phyloP scores from a whole-genome alignment of 371 early-diverging fungal genomes.

The Gilbertella persicaria region DNA sequence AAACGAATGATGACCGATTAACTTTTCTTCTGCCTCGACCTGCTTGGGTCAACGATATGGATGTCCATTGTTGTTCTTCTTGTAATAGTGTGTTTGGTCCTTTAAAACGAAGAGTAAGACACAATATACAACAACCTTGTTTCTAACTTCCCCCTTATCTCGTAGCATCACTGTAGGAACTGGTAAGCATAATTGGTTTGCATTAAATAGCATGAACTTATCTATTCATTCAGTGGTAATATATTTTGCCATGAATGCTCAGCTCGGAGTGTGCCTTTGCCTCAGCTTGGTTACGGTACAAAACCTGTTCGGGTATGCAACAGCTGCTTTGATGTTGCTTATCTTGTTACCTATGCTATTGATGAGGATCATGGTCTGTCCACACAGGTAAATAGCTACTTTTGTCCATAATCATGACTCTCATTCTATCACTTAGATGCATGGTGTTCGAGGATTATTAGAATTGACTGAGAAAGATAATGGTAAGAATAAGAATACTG shows the following conservation, averaged over 20 bases:
- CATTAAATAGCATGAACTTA: neutral
- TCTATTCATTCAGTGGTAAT: constrained; percentile 49
- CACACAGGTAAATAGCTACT: constrained; percentile 48
- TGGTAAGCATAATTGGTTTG: constrained; percentile 45
- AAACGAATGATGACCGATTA: constrained; percentile 31
- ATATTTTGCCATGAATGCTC: constrained; percentile 68
- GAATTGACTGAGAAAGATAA: constrained; percentile 60
- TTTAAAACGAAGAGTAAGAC: constrained; percentile 48
- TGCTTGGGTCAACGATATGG: constrained; percentile 53
- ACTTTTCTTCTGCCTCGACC: constrained; percentile 54
- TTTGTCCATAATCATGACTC: neutral
- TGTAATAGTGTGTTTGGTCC: constrained; percentile 46
- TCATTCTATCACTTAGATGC: constrained; percentile 41
- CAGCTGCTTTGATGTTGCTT: constrained; percentile 65
- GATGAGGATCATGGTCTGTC: constrained; percentile 63
- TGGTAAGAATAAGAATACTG: constrained; percentile 30
- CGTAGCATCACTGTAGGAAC: constrained; percentile 68
- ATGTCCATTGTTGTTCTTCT: constrained; percentile 39
- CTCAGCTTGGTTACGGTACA: constrained; percentile 62
- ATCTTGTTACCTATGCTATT: constrained; percentile 61
- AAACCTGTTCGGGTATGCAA: constrained; percentile 65
- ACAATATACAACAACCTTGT: neutral
- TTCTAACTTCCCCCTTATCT: constrained; percentile 1
- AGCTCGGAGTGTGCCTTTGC: constrained; percentile 55
- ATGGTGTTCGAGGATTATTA: constrained; percentile 64